Evolutionary conservation across 768 basidiomycete genomes (phyloP), one percentile per base, ranked within the genome.

Genomic region (Serendipita sp.): DNA sequence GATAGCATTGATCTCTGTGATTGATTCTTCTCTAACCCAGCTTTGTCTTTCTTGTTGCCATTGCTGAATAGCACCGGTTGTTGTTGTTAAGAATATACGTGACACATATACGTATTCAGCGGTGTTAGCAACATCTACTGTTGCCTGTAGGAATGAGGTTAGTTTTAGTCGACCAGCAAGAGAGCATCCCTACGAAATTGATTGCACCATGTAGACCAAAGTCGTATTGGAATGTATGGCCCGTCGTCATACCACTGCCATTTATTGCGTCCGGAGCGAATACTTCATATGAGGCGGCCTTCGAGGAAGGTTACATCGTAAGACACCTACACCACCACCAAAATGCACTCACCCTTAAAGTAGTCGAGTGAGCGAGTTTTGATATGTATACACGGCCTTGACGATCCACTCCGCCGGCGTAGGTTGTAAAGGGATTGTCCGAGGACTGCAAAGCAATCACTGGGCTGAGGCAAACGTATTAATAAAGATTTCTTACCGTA

Each of bases 11-110:
- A 89, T 78, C 1, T 81, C 76, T 0, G 88, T 76, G 8, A 95
- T 76, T 1, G 82, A 79, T 70, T 97, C 93, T 70, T 95, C 92
- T 55, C 92, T 79, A 0, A 80, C 81, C 91, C 91, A 95, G 33
- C 79, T 76, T 33, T 82, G 74, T 40, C 76, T 70, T 33, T 81
- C 76, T 27, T 80, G 78, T 53, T 82, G 75, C 87, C 90, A 90
- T 6, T 86, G 73, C 68, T 92, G 87, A 31, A 93, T 69, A 3
- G 88, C 77, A 8, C 90, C 91, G 1, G 86, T 85, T n/a, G 81
- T 80, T 0, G 88, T 88, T 1, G 84, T 83, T 18, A 91, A 63
- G 18, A 84, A 71, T 3, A 84, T 64, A 16, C 79, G 76, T 0
- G 78, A 69, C 6, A 76, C 66, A 16, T 79, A 74, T 4, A 70